These are phyloP conservation scores for Tulasnella sp. DNA, from an alignment of 768 basidiomycete species.

Conservation along the genomic window DNA sequence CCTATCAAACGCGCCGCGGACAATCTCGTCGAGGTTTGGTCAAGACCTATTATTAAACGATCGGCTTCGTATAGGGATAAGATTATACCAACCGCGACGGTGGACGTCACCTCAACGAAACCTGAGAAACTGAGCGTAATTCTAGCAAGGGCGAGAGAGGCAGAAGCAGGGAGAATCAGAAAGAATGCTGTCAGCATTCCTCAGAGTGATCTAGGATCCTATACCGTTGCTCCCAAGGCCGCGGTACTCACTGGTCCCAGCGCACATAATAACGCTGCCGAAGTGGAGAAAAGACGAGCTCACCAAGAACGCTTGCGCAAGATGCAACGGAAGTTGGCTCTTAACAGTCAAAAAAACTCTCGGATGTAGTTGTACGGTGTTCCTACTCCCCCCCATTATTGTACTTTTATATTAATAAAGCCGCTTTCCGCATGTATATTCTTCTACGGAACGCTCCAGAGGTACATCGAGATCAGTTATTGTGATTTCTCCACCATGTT, in stretches of 20 bases:
- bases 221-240: slow-evolving; percentile 58
- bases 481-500: slow-evolving; percentile 14
- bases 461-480: no score
- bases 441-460: no score
- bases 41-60: slow-evolving; percentile 82
- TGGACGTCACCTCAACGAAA: slow-evolving; percentile 28
- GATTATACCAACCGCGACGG: slow-evolving; percentile 46
- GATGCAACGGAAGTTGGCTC: slow-evolving; percentile 17
- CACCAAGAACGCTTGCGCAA: slow-evolving; percentile 15
- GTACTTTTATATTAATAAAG: no score
- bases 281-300: slow-evolving; percentile 15
- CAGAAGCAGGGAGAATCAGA: slow-evolving; percentile 48
- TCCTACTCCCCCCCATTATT: no score
- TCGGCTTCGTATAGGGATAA: slow-evolving; percentile 69
- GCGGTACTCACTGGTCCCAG: slow-evolving; percentile 6
- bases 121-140: slow-evolving; percentile 55
- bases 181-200: slow-evolving; percentile 80
- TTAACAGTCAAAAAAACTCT: slow-evolving; percentile 14
- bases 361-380: slow-evolving; percentile 6
- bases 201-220: slow-evolving; percentile 57
- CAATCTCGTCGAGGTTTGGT: slow-evolving; percentile 75
- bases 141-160: slow-evolving; percentile 49
- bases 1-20: slow-evolving; percentile 71
- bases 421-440: no score
- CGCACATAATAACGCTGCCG: slow-evolving; percentile 10